Base-by-base conservation (phyloP, 1,284 basidiomycete genomes). In the Neonothopanus nambi region DNA sequence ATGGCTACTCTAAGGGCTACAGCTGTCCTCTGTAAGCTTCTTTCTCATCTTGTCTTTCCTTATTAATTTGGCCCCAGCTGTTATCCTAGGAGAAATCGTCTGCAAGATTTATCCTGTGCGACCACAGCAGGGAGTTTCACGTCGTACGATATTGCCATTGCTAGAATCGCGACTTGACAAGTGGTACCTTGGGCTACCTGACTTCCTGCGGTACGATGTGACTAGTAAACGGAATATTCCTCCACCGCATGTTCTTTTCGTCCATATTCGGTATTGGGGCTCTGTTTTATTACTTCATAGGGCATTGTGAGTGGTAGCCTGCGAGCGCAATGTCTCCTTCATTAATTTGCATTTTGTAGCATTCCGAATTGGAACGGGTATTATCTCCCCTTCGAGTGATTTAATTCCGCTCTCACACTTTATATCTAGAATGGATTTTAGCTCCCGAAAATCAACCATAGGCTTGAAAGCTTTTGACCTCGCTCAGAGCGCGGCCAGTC, bases 211-310 rank as follows among this genome's bases (percentile, higher is more conserved):
- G 43, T 87, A 79, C 61, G 82, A 86, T 58, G 67, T 78, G 33
- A 70, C 76, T 13, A 80, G 74, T 58, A 78, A 77, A 59, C 73
- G 79, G 47, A 68, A 67, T 9, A 65, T 74, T 8, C 83, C 85
- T 11, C 76, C 84, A 5, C 84, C 87, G 3, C 83, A 87, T 55
- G 75, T 93, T 24, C 65, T 93, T 20, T 77, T 84, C 45, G 72
- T 93, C 28, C 89, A 94, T 61, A 77, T 91, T 49, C 79, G 89
- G 61, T 93, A 93, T 66, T 91, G 89, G 80, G 82, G 81, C 9
- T 79, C 87, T 12, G 82, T 93, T 5, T 74, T 93, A 17, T 73
- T 93, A 28, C 75, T 93, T 28, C 83, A 93, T 67, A 81, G 92
- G 37, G 89, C 89, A 18, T 93, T 90, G 89, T 91, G 66, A 76